These are phyloP conservation scores for Hordeum pubiflorum DNA, from an alignment of 202 grass and related monocot genomes.

Conservation along the genomic window DNA sequence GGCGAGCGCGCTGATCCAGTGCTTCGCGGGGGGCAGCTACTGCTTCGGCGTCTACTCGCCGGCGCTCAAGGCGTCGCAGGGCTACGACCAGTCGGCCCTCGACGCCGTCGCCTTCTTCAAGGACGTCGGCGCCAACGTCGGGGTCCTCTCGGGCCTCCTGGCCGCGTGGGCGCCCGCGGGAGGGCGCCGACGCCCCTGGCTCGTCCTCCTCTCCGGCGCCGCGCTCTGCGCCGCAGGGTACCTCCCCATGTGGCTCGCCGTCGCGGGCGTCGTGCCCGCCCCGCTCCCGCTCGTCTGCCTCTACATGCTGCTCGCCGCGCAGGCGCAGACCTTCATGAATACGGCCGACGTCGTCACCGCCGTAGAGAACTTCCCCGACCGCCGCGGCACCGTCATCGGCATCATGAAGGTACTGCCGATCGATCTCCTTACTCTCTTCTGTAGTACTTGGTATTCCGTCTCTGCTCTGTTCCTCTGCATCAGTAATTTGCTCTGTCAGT, in stretches of 20 bases:
- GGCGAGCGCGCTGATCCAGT: constrained; percentile 72
- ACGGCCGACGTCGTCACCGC: constrained; percentile 71
- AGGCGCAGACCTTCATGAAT: constrained; percentile 90
- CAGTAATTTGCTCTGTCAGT: too few species aligned
- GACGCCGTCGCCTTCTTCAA: constrained; percentile 92
- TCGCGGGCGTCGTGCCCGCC: constrained; percentile 40
- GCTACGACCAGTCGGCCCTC: constrained; percentile 83
- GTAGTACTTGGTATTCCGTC: neutral
- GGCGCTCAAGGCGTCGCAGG: constrained; percentile 64
- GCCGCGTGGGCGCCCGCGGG: constrained; percentile 40
- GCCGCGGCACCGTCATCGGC: constrained; percentile 84
- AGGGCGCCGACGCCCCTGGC: constrained; percentile 24
- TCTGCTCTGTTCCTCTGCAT: neutral
- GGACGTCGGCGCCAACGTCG: constrained; percentile 82
- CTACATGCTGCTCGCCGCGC: constrained; percentile 86
- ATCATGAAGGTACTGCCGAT: constrained; percentile 64
- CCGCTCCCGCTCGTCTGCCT: constrained; percentile 45
- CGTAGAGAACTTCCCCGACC: constrained; percentile 78
- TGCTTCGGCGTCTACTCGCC: constrained; percentile 80
- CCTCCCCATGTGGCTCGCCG: constrained; percentile 80
- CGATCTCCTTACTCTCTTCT: neutral
- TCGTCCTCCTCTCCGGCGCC: constrained; percentile 57
- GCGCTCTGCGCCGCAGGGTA: constrained; percentile 39
- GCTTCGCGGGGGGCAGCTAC: constrained; percentile 56
- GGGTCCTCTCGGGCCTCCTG: constrained; percentile 71